A percentile compares a stretch with the other conserved stretches of the same genome.
These are phyloP conservation scores for Hortaea sp. DNA, from an alignment of 2,329 filamentous ascomycete genomes.

Conservation along the genomic window DNA sequence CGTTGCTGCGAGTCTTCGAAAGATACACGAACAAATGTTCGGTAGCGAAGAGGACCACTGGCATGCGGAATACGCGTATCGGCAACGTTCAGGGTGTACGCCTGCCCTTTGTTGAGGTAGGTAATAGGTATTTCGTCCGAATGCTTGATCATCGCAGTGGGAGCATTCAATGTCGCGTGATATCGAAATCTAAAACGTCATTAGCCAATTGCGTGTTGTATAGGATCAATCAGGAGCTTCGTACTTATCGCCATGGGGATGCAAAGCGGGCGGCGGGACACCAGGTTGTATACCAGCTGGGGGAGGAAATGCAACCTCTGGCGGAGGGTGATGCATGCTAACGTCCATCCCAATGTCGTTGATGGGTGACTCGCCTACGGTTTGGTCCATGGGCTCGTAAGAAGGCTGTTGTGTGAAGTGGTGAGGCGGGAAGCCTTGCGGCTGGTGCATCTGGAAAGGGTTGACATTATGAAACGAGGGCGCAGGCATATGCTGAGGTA, in stretches of 20 bases:
- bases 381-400: slow-evolving; percentile 63
- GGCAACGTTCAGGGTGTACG: slow-evolving; percentile 75
- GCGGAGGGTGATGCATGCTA: slow-evolving; percentile 51
- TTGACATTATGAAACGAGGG: slow-evolving; percentile 54
- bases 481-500: slow-evolving; percentile 47
- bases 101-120: slow-evolving; percentile 95
- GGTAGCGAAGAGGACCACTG: slow-evolving; percentile 58
- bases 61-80: slow-evolving; percentile 60
- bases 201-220: slow-evolving; percentile 13
- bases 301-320: slow-evolving; percentile 50
- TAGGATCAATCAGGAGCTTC: slow-evolving; percentile 11
- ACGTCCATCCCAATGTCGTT: slow-evolving; percentile 45
- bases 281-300: slow-evolving; percentile 41
- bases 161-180: slow-evolving; percentile 80
- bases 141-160: slow-evolving; percentile 91
- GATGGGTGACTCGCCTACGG: slow-evolving; percentile 56
- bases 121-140: slow-evolving; percentile 90
- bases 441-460: slow-evolving; percentile 52
- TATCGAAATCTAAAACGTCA: slow-evolving; percentile 61
- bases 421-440: slow-evolving; percentile 60
- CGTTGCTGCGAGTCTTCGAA: slow-evolving; percentile 95
- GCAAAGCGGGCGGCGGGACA: slow-evolving; percentile 25
- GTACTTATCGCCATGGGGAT: slow-evolving; percentile 38
- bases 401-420: slow-evolving; percentile 72
- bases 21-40: slow-evolving; percentile 87